Evolutionary conservation across 805 yeast genomes (phyloP).

Genomic region (Yarrowia phangngaensis): DNA sequence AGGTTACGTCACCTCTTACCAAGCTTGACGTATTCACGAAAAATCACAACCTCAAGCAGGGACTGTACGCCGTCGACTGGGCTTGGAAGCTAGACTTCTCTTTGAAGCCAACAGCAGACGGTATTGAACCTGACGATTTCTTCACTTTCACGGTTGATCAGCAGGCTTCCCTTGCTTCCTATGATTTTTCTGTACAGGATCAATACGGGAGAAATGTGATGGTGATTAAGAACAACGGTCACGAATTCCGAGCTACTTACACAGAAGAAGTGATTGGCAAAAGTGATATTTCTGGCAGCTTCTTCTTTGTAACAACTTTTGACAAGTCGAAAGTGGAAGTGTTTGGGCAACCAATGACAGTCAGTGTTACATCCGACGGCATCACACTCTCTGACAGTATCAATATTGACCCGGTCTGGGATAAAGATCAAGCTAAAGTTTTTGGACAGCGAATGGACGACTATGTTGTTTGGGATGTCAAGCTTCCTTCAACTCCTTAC

Average conservation of each 20-base stretch:
- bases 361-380: background rate
- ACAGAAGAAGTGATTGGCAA: background rate
- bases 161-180: background rate
- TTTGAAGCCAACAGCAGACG: background rate
- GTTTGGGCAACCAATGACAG: background rate
- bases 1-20: slow-evolving; percentile 10
- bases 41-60: background rate
- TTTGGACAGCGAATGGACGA: slow-evolving; percentile 1
- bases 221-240: background rate
- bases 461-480: background rate
- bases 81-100: background rate
- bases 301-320: background rate
- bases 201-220: background rate
- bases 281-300: background rate
- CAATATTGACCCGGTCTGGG: background rate
- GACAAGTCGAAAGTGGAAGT: background rate
- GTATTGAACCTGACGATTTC: slow-evolving; percentile 3
- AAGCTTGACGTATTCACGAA: background rate
- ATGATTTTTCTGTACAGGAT: background rate
- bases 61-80: background rate
- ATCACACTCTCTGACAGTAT: slow-evolving; percentile 1
- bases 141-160: slow-evolving; percentile 9
- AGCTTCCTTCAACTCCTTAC: background rate
- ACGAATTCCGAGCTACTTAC: slow-evolving; percentile 3
- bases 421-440: background rate